A percentile compares a stretch with the other conserved stretches of the same genome.
Conservation (phyloP, 495 filamentous ascomycete genomes). For the Lasiosphaeris hirsuta region DNA sequence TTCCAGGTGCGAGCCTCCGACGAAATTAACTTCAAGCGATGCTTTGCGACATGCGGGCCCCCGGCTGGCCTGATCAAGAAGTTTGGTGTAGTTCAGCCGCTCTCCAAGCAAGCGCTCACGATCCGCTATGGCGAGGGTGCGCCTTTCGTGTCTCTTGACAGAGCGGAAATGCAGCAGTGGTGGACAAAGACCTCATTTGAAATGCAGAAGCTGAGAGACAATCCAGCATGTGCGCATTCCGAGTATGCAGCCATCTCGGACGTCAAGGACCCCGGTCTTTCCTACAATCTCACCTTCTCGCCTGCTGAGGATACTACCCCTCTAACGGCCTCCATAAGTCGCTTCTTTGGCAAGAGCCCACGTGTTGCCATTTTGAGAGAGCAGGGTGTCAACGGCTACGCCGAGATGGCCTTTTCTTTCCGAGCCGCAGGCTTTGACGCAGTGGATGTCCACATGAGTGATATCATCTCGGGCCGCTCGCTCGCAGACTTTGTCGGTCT, state of each 20-base stretch:
- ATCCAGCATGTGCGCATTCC: slow-evolving; percentile 78
- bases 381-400: slow-evolving; percentile 91
- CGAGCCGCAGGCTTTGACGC: slow-evolving; percentile 84
- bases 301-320: slow-evolving; percentile 73
- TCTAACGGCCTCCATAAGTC: slow-evolving; percentile 63
- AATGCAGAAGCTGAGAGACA: slow-evolving; percentile 90
- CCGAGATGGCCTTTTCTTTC: slow-evolving; percentile 97
- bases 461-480: slow-evolving; percentile 75
- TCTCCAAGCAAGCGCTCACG: slow-evolving; percentile 72
- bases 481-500: slow-evolving; percentile 81
- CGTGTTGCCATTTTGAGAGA: slow-evolving; percentile 92
- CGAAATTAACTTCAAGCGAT: slow-evolving; percentile 78
- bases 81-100: slow-evolving; percentile 68
- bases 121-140: slow-evolving; percentile 62
- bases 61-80: slow-evolving; percentile 74
- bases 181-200: slow-evolving; percentile 87
- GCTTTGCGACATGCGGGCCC: slow-evolving; percentile 90
- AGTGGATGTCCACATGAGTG: slow-evolving; percentile 95
- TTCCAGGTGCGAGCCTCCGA: slow-evolving; percentile 89
- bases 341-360: slow-evolving; percentile 69
- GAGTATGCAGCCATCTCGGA: slow-evolving; percentile 80
- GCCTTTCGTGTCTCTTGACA: slow-evolving; percentile 63
- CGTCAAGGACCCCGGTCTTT: slow-evolving; percentile 74
- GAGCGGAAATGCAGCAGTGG: slow-evolving; percentile 76
- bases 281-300: slow-evolving; percentile 79